These are phyloP conservation scores for Fraxinus baroniana DNA, from an alignment of 305 asterid genomes.

Conservation along the genomic window DNA sequence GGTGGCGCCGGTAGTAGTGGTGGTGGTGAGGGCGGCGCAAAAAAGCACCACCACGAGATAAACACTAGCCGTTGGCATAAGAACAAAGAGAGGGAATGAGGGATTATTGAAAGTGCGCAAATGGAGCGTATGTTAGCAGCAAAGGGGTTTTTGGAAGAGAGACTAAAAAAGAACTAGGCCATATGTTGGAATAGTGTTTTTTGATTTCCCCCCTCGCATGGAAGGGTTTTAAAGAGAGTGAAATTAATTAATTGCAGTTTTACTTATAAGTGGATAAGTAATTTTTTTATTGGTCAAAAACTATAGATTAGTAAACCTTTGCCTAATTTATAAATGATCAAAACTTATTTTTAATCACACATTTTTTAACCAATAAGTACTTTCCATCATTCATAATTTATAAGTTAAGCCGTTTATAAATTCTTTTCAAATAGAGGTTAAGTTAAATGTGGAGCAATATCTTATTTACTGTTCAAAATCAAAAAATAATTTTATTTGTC, in stretches of 20 bases:
- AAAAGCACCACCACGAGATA: constrained; percentile 32
- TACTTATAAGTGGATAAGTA: neutral
- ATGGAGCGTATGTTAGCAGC: constrained; percentile 43
- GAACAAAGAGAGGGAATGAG: constrained; percentile 9
- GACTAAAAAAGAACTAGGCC: constrained; percentile 36
- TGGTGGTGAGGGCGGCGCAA: constrained; percentile 27
- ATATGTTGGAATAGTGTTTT: constrained; percentile 26
- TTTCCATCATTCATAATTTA: no score
- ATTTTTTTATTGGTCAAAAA: no score
- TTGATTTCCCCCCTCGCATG: no score
- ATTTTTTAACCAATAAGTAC: no score
- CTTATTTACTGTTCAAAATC: neutral
- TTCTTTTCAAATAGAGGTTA: no score
- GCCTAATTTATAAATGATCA: no score
- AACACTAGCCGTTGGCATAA: constrained; percentile 56
- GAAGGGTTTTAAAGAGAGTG: neutral
- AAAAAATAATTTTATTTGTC: neutral
- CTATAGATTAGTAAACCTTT: no score
- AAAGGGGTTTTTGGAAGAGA: neutral
- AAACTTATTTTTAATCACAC: no score
- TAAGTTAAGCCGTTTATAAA: no score
- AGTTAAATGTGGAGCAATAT: no score
- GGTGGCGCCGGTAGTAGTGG: constrained; percentile 24
- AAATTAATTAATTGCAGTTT: no score
- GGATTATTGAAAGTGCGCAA: constrained; percentile 19